Base-by-base conservation (phyloP, 2,329 filamentous ascomycete genomes). In the Chaetomium sp. region DNA sequence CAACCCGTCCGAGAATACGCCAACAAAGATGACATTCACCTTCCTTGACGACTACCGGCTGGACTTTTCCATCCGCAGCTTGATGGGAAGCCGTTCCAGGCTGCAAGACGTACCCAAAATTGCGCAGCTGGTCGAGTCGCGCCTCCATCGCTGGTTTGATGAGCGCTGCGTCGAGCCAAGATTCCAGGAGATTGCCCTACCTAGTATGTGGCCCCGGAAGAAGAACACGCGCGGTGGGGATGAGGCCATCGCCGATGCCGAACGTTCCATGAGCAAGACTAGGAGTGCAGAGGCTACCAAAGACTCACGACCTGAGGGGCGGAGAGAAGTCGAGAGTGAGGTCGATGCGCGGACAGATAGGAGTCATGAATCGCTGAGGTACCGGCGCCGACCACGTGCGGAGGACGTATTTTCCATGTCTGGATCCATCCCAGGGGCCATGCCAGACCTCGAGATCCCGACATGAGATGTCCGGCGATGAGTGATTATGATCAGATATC, bases 1-100 rank as follows among this genome's bases (percentile, higher is more conserved):
- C 64, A 86, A 84, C 64, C 79, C 82, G 0, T 79, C 80, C 10
- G 81, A 85, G 62, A 79, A 82, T 32, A 88, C 84, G 3, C 88
- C 88, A 4, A 96, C 94, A 3, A 95, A 91, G 68, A 87, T 99
- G 70, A 89, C 89, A 0, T 97, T 99, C 71, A 95, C 90, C 55
- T 99, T 99, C 68, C 79, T 92, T 37, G 88, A 92, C 68, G 89
- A 94, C 72, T 95, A 95, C 72, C 79, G 89, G 33, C 78, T 95
- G 19, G 89, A 94, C 69, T 86, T 95, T 60, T 89, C 86, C 3
- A 88, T 92, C 34, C 81, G 88, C 59, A 91, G 87, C 52, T 77
- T 94, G 11, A 80, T 95, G 5, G 89, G 89, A 38, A 89, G 85
- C 57, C 81, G 89, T n/a, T 88, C 86, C 3, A 79, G 88, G 12